Conservation (phyloP, 495 filamentous ascomycete genomes). For the Aspergillus haitiensis region DNA sequence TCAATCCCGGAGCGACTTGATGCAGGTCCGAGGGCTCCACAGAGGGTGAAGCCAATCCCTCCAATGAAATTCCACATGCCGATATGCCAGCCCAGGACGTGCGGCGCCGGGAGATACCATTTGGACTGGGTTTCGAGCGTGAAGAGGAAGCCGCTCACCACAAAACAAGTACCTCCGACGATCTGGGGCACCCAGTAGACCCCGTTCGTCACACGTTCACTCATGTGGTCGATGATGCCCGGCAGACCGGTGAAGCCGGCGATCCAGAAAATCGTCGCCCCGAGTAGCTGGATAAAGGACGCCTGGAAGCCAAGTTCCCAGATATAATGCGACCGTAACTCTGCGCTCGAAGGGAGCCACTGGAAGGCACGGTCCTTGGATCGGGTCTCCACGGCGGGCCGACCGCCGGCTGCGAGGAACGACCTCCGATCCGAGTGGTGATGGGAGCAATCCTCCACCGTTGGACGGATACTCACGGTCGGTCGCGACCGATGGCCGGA, state of each 20-base stretch:
- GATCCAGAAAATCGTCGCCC: constrained; percentile 65
- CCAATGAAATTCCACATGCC: constrained; percentile 60
- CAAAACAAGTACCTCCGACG: constrained; percentile 64
- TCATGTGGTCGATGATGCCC: constrained; percentile 52
- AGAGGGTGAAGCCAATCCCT: constrained; percentile 67
- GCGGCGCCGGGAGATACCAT: constrained; percentile 62
- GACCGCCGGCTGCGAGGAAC: constrained; percentile 32
- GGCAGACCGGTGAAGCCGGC: constrained; percentile 65
- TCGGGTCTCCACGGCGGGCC: too few species aligned
- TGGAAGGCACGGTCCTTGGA: constrained; percentile 46
- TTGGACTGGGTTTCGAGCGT: constrained; percentile 68
- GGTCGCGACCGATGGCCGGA: not conserved
- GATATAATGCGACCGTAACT: constrained; percentile 62
- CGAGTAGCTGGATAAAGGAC: constrained; percentile 58
- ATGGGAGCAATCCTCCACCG: constrained; percentile 46
- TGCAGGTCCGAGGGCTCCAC: constrained; percentile 63
- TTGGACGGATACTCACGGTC: constrained; percentile 29
- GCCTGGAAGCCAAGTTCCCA: constrained; percentile 70
- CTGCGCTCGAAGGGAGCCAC: constrained; percentile 60
- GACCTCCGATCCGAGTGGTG: constrained; percentile 56
- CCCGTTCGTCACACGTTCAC: constrained; percentile 50
- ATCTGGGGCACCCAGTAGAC: constrained; percentile 70
- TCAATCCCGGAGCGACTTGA: constrained; percentile 45
- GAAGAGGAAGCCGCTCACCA: constrained; percentile 58
- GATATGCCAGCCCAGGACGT: constrained; percentile 62